Evolutionary conservation across 2,329 filamentous ascomycete genomes (phyloP).

Genomic region (Aureobasidium melanogenum): DNA sequence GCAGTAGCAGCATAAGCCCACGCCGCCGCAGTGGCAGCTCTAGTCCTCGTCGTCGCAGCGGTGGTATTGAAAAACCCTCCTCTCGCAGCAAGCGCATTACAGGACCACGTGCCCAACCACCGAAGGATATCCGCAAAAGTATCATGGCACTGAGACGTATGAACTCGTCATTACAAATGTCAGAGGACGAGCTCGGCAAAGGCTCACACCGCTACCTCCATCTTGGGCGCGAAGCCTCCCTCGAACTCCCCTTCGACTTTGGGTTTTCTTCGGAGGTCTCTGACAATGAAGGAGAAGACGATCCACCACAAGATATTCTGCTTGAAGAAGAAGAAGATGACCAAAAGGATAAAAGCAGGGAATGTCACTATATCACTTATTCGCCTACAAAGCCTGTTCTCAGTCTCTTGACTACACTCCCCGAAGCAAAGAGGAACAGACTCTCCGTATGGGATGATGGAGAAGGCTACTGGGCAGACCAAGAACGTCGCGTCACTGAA

Average conservation of each 20-base stretch:
- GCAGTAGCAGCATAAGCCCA: not conserved
- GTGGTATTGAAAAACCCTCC: not conserved
- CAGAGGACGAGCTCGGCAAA: slow-evolving; percentile 14
- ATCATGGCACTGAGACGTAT: slow-evolving; percentile 34
- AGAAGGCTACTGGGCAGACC: not conserved
- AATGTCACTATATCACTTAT: not conserved
- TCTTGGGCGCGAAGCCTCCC: slow-evolving; percentile 32
- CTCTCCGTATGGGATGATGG: not conserved
- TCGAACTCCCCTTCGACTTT: slow-evolving; percentile 22
- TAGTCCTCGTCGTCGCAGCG: not conserved
- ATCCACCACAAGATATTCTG: not conserved
- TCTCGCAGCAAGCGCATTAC: not conserved
- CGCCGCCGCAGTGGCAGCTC: not conserved
- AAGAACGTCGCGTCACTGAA: not conserved
- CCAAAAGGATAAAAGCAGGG: not conserved
- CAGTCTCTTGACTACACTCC: not conserved
- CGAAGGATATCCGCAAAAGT: slow-evolving; percentile 29
- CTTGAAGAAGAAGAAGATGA: not conserved
- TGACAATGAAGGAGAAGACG: not conserved
- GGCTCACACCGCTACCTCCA: slow-evolving; percentile 30
- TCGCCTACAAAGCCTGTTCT: not conserved
- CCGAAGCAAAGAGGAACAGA: not conserved
- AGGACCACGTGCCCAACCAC: slow-evolving; percentile 28
- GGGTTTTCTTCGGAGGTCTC: not conserved
- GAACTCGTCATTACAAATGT: slow-evolving; percentile 25